Percentiles rank a stretch among this genome's conserved stretches.
Conservation (phyloP, 2,329 filamentous ascomycete species). For the Neurospora sp. region DNA sequence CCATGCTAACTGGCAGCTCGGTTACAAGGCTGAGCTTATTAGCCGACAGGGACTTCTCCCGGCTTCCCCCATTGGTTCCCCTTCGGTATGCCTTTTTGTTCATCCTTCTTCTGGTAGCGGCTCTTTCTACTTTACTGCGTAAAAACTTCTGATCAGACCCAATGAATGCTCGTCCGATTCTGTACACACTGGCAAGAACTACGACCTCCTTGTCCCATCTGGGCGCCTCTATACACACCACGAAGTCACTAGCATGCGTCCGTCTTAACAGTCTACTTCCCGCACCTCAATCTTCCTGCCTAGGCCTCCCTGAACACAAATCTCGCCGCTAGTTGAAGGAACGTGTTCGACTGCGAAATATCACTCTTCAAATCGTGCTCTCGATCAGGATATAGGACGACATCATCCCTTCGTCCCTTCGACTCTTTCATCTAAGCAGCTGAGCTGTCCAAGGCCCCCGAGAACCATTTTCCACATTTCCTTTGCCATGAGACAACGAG, state of each 20-base stretch:
- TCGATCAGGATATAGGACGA: not conserved
- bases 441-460: not conserved
- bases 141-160: not conserved
- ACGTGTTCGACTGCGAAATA: not conserved
- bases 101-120: not conserved
- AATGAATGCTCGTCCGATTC: not conserved
- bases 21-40: not conserved
- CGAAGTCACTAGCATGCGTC: not conserved
- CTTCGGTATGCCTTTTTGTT: not conserved
- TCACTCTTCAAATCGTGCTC: not conserved
- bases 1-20: not conserved
- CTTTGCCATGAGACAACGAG: not conserved
- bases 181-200: not conserved
- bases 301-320: not conserved
- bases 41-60: not conserved
- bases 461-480: not conserved
- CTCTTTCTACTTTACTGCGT: not conserved
- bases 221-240: not conserved
- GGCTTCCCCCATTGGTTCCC: not conserved
- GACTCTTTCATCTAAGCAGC: not conserved
- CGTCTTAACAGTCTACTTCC: not conserved
- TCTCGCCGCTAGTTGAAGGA: not conserved
- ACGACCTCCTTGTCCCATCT: not conserved
- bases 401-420: not conserved
- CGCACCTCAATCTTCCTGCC: not conserved